A percentile compares a stretch with the other conserved stretches of the same genome.
Conservation (phyloP, 1,284 basidiomycete species). For the Nidula niveotomentosa region DNA sequence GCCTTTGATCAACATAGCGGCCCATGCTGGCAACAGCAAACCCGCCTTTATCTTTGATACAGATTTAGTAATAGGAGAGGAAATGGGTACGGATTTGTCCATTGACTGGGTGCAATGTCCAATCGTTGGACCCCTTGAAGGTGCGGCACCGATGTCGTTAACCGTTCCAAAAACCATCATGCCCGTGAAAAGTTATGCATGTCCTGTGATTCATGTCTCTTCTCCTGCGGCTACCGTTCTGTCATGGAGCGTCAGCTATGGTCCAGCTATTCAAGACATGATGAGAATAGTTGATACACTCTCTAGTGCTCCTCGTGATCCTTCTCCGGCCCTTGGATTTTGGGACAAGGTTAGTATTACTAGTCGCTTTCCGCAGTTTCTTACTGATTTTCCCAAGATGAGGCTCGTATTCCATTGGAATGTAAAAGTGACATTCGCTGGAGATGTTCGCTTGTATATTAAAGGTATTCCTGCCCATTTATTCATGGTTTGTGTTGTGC, state of each 20-base stretch:
- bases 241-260: constrained; percentile 91
- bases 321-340: constrained; percentile 88
- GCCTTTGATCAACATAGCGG: constrained; percentile 64
- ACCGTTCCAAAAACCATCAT: constrained; percentile 90
- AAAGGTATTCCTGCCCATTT: constrained; percentile 63
- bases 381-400: constrained; percentile 47
- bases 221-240: constrained; percentile 74
- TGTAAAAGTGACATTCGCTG: constrained; percentile 69
- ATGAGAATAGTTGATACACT: constrained; percentile 85
- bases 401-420: constrained; percentile 87
- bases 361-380: neutral
- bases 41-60: constrained; percentile 71
- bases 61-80: constrained; percentile 89
- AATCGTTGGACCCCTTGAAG: constrained; percentile 53
- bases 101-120: constrained; percentile 73
- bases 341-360: constrained; percentile 78
- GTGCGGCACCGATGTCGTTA: constrained; percentile 60
- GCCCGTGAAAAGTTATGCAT: constrained; percentile 93
- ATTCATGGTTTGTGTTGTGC: neutral
- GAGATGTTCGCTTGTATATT: constrained; percentile 79
- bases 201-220: constrained; percentile 68
- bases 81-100: constrained; percentile 74
- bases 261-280: constrained; percentile 86
- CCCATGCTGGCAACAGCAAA: constrained; percentile 31
- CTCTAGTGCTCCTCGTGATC: constrained; percentile 79